phyloP scores from a whole-genome alignment of 169 alveolate genomes.

The Pseudocohnilembus persalinus region DNA sequence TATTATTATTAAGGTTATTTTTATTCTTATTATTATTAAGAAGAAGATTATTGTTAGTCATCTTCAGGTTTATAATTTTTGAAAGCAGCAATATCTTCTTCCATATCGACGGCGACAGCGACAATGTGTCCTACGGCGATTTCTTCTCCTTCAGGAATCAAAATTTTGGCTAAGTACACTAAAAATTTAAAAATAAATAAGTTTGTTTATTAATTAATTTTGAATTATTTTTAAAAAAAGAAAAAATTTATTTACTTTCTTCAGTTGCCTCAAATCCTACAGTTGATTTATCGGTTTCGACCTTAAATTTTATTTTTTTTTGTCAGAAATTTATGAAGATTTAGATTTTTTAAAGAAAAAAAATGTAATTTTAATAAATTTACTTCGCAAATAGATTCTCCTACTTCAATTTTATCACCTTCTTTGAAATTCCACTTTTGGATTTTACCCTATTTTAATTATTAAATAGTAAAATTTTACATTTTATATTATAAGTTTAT shows the following conservation, averaged over 20 bases:
- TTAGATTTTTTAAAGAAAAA: too few relatives aligned
- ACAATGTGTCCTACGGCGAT: conserved; percentile 56
- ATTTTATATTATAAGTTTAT: too few relatives aligned
- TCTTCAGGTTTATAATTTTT: conserved; percentile 30
- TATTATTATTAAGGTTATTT: too few relatives aligned
- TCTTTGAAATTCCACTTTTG: conserved; percentile 68
- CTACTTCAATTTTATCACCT: conserved; percentile 64
- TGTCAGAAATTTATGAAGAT: too few relatives aligned
- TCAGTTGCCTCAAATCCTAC: conserved; percentile 79
- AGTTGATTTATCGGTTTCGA: conserved; percentile 83
- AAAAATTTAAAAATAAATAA: neutral
- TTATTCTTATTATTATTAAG: too few relatives aligned
- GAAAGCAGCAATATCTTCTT: conserved; percentile 64
- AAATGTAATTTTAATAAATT: too few relatives aligned
- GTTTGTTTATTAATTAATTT: too few relatives aligned
- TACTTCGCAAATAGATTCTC: conserved; percentile 67
- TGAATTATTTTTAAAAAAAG: neutral
- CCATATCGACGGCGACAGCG: conserved; percentile 59
- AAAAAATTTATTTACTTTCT: conserved; percentile 30
- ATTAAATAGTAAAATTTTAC: too few relatives aligned
- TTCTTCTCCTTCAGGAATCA: conserved; percentile 60
- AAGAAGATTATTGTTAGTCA: too few relatives aligned
- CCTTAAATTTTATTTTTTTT: too few relatives aligned
- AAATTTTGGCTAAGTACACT: conserved; percentile 35
- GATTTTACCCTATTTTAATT: conserved; percentile 72